phyloP scores from a whole-genome alignment of 805 yeast species.

The Phaffomyces antillensis region DNA sequence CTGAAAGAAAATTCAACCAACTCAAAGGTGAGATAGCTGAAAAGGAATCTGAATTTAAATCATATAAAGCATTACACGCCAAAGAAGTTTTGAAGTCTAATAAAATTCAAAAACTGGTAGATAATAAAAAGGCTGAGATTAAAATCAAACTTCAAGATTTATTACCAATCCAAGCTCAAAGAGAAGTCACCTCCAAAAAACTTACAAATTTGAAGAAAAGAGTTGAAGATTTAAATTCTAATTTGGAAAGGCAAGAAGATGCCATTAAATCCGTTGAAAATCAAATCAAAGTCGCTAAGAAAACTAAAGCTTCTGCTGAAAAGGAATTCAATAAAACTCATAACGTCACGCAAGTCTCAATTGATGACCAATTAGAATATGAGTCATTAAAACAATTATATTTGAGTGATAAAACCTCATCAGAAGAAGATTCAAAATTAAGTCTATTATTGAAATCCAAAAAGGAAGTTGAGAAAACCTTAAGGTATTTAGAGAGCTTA shows the following conservation, averaged over 20 bases:
- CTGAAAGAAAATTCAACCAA: slow-evolving; percentile 24
- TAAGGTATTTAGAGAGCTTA: slow-evolving; percentile 31
- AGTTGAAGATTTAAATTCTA: slow-evolving; percentile 42
- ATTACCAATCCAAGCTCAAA: slow-evolving; percentile 57
- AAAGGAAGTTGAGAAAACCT: slow-evolving; percentile 34
- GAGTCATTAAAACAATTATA: slow-evolving; percentile 49
- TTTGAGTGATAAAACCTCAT: slow-evolving; percentile 52
- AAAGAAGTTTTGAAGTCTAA: slow-evolving; percentile 37
- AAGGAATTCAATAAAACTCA: slow-evolving; percentile 25
- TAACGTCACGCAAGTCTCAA: slow-evolving; percentile 34
- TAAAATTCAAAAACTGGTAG: slow-evolving; percentile 33
- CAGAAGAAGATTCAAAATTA: slow-evolving; percentile 44
- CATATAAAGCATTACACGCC: slow-evolving; percentile 37
- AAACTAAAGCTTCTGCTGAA: slow-evolving; percentile 34
- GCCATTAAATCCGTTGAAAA: slow-evolving; percentile 34
- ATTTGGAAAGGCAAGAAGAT: slow-evolving; percentile 43
- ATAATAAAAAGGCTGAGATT: slow-evolving; percentile 29
- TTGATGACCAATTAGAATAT: slow-evolving; percentile 51
- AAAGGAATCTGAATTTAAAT: slow-evolving; percentile 32
- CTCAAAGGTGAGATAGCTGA: slow-evolving; percentile 27
- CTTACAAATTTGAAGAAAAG: slow-evolving; percentile 39
- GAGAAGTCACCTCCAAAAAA: slow-evolving; percentile 40
- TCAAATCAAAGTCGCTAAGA: slow-evolving; percentile 41
- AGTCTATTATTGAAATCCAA: slow-evolving; percentile 35
- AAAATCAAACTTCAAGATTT: slow-evolving; percentile 40